Percentiles rank a stretch among this genome's conserved stretches.
phyloP scores from a whole-genome alignment of 2,329 filamentous ascomycete genomes.

The Endoconidiophora laricicola region DNA sequence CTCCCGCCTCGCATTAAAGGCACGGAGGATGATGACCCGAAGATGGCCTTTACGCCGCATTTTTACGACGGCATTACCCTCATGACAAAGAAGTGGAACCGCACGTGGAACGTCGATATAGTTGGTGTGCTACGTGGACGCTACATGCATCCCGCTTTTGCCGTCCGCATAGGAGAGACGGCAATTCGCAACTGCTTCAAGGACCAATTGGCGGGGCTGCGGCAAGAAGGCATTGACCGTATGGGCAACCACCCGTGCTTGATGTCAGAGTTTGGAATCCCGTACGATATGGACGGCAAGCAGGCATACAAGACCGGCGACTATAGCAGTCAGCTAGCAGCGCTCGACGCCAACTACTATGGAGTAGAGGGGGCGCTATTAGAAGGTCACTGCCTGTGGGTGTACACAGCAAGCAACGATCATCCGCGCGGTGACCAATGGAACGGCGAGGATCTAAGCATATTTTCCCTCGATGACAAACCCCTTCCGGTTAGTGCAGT shows the following conservation, averaged over 20 bases:
- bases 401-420: slow-evolving; percentile 68
- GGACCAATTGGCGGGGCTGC: slow-evolving; percentile 69
- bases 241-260: slow-evolving; percentile 80
- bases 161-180: slow-evolving; percentile 79
- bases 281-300: slow-evolving; percentile 97
- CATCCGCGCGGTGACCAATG: slow-evolving; percentile 84
- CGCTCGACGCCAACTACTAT: slow-evolving; percentile 92
- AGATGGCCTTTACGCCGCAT: slow-evolving; percentile 84
- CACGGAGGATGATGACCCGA: slow-evolving; percentile 73
- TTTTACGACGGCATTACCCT: slow-evolving; percentile 95
- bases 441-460: slow-evolving; percentile 95
- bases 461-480: slow-evolving; percentile 72
- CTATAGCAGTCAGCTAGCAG: slow-evolving; percentile 79
- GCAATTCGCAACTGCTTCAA: slow-evolving; percentile 88
- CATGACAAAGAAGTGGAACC: slow-evolving; percentile 98
- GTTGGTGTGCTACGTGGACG: slow-evolving; percentile 78
- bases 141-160: slow-evolving; percentile 78
- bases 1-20: slow-evolving; percentile 78
- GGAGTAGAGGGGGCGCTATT: slow-evolving; percentile 70
- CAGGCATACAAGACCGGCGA: slow-evolving; percentile 90
- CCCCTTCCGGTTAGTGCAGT: slow-evolving; percentile 35
- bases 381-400: slow-evolving; percentile 80
- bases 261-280: slow-evolving; percentile 91
- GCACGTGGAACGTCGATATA: slow-evolving; percentile 91
- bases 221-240: slow-evolving; percentile 72